Base-by-base conservation (phyloP, 345 rosid genomes). In the Brassica juncea region DNA sequence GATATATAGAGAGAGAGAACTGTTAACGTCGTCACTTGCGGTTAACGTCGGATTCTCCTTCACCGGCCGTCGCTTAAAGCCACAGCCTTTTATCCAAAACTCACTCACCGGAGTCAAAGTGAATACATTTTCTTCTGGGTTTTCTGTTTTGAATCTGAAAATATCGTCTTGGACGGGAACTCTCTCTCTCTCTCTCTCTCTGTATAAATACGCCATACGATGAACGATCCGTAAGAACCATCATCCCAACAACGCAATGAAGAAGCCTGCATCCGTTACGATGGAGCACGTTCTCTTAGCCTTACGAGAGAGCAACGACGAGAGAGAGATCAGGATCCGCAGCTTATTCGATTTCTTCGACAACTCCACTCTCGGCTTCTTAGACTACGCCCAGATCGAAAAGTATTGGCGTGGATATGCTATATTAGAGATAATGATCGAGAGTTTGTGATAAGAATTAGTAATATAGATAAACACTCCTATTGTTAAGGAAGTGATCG, bases 241-340 rank as follows among this genome's bases (percentile, higher is more conserved):
- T n/a, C 49, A 49, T n/a, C 71, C 83, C 62, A 82, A 54, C 39
- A 12, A 83, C 70, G 81, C 87, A 74, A 86, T 80, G 16, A 86
- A 85, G 86, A 83, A 83, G 71, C 28, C 88, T 35, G 89, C 86
- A 42, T 85, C 89, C 28, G 72, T 86, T 3, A 80, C 94, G 31
- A 89, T 95, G 92, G 98, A 95, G 57, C 97, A 95, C 70, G 98
- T 95, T 55, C 84, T 91, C 12, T 67, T 95, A 57, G 98, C 99
- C 47, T 85, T 86, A 80, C 83, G 96, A 2, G 98, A 95, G 83
- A 90, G 89, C 23, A 88, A 84, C 79, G 97, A 91, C 12, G 97
- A 91, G 88, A 88, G 99, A 75, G 99, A 93, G 59, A 68, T 82
- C 0, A 82, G 99, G 72, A 84, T 95, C 62, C 85, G 93, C 65